Conservation (phyloP, 441 rosid species). For the Erodium moschatum region DNA sequence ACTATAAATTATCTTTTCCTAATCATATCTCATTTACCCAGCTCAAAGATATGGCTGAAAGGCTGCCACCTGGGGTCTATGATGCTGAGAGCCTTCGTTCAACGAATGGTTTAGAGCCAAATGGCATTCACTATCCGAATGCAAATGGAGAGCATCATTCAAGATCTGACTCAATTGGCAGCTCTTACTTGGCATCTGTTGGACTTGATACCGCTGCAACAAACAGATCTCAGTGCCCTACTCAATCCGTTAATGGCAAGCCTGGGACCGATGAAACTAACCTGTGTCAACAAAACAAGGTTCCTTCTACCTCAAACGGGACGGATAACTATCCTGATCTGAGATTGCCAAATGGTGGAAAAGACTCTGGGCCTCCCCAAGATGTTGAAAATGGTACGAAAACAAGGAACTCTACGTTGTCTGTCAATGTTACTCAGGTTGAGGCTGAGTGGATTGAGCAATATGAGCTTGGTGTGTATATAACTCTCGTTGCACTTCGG, state of each 20-base stretch:
- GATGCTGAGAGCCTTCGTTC: constrained; percentile 47
- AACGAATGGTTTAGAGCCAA: constrained; percentile 53
- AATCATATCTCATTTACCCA: constrained; percentile 23
- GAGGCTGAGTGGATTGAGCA: constrained; percentile 96
- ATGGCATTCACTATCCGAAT: constrained; percentile 49
- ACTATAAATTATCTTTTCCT: background rate
- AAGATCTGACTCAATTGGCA: constrained; percentile 57
- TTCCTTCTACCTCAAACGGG: constrained; percentile 23
- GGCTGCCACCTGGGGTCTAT: too few species aligned
- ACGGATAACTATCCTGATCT: constrained; percentile 32
- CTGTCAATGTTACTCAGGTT: constrained; percentile 41
- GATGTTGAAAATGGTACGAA: constrained; percentile 44
- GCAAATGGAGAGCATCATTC: constrained; percentile 55
- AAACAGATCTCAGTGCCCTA: constrained; percentile 36
- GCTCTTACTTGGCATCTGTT: too few species aligned
- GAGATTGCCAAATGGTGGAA: constrained; percentile 39
- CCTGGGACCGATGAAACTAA: constrained; percentile 26
- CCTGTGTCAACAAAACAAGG: constrained; percentile 14
- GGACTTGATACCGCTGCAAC: too few species aligned
- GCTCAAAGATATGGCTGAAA: constrained; percentile 94
- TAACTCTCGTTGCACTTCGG: constrained; percentile 68
- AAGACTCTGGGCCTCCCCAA: constrained; percentile 42
- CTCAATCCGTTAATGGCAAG: constrained; percentile 38
- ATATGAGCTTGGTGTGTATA: constrained; percentile 89
- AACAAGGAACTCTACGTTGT: too few species aligned